These are phyloP conservation scores for Claviceps lovelessii DNA, from an alignment of 2,329 filamentous ascomycete genomes.

Conservation along the genomic window DNA sequence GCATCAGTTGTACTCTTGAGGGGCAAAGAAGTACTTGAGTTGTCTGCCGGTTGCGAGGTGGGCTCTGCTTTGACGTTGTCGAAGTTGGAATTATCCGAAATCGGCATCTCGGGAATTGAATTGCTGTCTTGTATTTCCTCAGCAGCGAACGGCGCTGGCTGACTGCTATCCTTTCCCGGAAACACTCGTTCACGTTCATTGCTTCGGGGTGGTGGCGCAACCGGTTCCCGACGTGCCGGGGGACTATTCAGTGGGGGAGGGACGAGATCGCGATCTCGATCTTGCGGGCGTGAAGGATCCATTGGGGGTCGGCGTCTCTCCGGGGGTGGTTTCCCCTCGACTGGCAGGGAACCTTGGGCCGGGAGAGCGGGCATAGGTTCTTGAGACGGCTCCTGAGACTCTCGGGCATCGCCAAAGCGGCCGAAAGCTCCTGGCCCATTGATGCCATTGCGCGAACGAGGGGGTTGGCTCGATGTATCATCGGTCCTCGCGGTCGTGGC, in stretches of 20 bases:
- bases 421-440: conserved; percentile 24
- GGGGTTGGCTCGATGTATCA: conserved; percentile 34
- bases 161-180: conserved; percentile 28
- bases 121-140: conserved; percentile 12
- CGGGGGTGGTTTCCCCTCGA: conserved; percentile 35
- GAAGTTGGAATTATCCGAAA: conserved; percentile 5
- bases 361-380: conserved; percentile 3
- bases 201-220: conserved; percentile 36
- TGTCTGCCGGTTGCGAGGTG: conserved; percentile 4
- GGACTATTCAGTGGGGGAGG: conserved; percentile 44
- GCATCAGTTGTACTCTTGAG: conserved; percentile 16
- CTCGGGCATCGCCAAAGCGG: conserved; percentile 18
- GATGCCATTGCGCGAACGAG: conserved; percentile 39
- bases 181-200: conserved; percentile 33
- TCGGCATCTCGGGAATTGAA: conserved; percentile 12
- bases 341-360: conserved; percentile 1
- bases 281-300: conserved; percentile 41
- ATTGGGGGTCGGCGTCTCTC: conserved; percentile 54
- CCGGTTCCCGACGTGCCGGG: conserved; percentile 28
- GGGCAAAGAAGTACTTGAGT: conserved; percentile 12
- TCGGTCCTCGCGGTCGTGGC: conserved; percentile 29
- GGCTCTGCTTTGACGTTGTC: conserved; percentile 5
- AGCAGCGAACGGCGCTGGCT: not conserved
- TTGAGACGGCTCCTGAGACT: conserved; percentile 8
- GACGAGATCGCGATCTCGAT: conserved; percentile 41